Percentiles rank a stretch among this genome's conserved stretches.
phyloP scores from a whole-genome alignment of 345 rosid genomes.

The Dovyalis caffra region DNA sequence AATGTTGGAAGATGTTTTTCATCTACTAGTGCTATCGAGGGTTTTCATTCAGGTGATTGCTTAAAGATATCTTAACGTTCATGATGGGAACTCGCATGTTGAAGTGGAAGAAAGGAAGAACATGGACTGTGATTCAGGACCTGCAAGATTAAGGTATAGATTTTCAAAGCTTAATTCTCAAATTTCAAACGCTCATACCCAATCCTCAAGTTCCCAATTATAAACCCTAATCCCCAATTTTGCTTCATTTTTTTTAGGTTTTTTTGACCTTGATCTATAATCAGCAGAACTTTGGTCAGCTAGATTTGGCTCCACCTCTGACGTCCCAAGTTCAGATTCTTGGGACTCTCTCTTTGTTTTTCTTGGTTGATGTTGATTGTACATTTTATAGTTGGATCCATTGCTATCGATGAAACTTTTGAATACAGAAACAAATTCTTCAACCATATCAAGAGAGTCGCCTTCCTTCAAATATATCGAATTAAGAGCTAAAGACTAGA shows the following conservation, averaged over 20 bases:
- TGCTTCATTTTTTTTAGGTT: slow-evolving; percentile 26
- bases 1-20: slow-evolving; percentile 25
- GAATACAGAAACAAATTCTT: slow-evolving; percentile 54
- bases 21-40: slow-evolving; percentile 16
- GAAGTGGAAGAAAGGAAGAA: slow-evolving; percentile 29
- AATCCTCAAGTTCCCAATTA: too few species aligned
- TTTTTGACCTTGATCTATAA: slow-evolving; percentile 20
- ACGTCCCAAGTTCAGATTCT: slow-evolving; percentile 23
- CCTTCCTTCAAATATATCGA: slow-evolving; percentile 34
- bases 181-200: too few species aligned
- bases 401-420: slow-evolving; percentile 54
- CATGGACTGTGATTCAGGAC: slow-evolving; percentile 11
- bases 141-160: slow-evolving; percentile 25
- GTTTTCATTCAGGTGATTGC: slow-evolving; percentile 27
- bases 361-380: slow-evolving; percentile 25
- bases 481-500: slow-evolving; percentile 52
- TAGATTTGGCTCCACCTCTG: slow-evolving; percentile 24
- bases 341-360: slow-evolving; percentile 37
- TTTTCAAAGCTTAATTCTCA: slow-evolving; percentile 26
- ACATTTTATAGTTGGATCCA: slow-evolving; percentile 33
- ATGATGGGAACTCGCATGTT: slow-evolving; percentile 13
- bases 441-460: slow-evolving; percentile 39
- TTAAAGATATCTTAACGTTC: slow-evolving; percentile 7
- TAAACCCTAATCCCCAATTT: too few species aligned
- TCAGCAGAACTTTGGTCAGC: slow-evolving; percentile 22